A percentile compares a stretch with the other conserved stretches of the same genome.
Evolutionary conservation across 768 basidiomycete genomes (phyloP).

Genomic region (Serendipita sp.): DNA sequence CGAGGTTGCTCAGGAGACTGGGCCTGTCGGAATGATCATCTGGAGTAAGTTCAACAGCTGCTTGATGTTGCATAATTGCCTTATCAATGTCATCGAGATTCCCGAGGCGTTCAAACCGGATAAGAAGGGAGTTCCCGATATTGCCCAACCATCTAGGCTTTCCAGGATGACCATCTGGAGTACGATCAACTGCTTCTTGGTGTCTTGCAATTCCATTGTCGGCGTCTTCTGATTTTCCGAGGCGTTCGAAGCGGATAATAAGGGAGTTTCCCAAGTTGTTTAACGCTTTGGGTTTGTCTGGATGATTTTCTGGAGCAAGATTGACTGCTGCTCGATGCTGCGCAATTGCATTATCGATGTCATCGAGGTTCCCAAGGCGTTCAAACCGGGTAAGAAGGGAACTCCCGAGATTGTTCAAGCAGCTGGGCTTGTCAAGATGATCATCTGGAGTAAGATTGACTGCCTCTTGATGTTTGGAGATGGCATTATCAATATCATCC

Average conservation of each 20-base stretch:
- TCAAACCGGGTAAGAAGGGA: too few relatives aligned
- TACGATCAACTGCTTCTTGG: conserved; percentile 8
- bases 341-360: too few relatives aligned
- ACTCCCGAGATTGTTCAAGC: too few relatives aligned
- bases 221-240: conserved; percentile 6
- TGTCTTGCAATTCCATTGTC: conserved; percentile 6
- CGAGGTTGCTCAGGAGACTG: not conserved
- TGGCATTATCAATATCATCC: too few relatives aligned
- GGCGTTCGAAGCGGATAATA: conserved; percentile 6
- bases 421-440: too few relatives aligned
- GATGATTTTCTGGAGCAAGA: conserved; percentile 4
- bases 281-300: conserved; percentile 2
- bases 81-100: conserved; percentile 10
- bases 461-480: too few relatives aligned
- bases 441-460: too few relatives aligned
- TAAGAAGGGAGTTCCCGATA: conserved; percentile 5
- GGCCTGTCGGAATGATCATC: not conserved
- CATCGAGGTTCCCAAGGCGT: too few relatives aligned
- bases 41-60: conserved; percentile 8
- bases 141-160: conserved; percentile 7
- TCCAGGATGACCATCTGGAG: conserved; percentile 7
- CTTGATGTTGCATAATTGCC: not conserved
- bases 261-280: conserved; percentile 10
- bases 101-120: conserved; percentile 9
- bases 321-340: too few relatives aligned